Evolutionary conservation across 1,139 yeast species (phyloP), one percentile per base, ranked within the genome.

Genomic region (Fermentozyma sake): DNA sequence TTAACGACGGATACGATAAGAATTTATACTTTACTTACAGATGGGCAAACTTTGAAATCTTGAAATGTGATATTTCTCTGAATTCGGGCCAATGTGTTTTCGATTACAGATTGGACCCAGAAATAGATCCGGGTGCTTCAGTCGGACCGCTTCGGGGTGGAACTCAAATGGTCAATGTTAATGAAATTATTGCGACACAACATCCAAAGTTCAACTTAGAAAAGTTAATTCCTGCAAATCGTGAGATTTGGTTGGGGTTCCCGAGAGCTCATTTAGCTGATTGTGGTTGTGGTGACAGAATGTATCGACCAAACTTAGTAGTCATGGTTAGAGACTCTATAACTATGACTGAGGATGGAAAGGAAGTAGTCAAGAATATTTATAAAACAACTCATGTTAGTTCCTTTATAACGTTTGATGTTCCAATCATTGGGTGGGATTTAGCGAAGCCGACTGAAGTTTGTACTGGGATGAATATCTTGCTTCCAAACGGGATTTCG

Each of bases 21-120:
- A 34, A 38, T 15, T 29, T 66, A 10, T 44, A 55, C 33, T 50
- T 63, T 18, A 52, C 65, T 7, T 63, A 60, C 39, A 41, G 68
- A 22, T 64, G 69, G 68, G 48, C 61, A 12, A 44, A 53, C 22
- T 44, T 66, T 16, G 60, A 60, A 32, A 44, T 64, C 3, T 44
- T 64, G 23, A 55, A 52, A 34, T 52, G 58, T 31, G 39, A 41
- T 12, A 32, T 45, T 21, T 33, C 22, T 5, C 27, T 22, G 4
- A 30, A 31, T 8, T 16, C 20, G 5, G 62, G 58, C 4, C 10
- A 6, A 6, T 62, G 68, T 35, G 37, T 47, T 4, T 47, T 50
- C 28, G 38, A 41, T 8, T 61, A 52, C 38, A 39, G 55, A 20
- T 31, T 44, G 23, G 42, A 50, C 17, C 33, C 43, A 2, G 34